Conservation (phyloP, 768 basidiomycete genomes). For the Rhodotorula sphaerocarpa region DNA sequence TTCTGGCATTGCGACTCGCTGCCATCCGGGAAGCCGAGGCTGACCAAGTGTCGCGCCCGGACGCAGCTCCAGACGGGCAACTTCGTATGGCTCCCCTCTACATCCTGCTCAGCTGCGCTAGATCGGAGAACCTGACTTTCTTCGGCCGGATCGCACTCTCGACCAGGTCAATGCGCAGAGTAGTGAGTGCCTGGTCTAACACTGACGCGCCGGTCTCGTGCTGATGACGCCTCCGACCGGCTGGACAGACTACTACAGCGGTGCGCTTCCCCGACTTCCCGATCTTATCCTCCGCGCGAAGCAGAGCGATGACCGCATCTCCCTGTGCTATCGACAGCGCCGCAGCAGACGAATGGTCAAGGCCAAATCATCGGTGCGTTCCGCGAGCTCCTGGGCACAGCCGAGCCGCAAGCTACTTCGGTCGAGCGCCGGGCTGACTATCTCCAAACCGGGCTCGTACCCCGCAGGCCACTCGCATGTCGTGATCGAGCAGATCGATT, state of each 20-base stretch:
- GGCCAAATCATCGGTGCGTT: conserved; percentile 51
- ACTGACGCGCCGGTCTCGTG: too few species aligned
- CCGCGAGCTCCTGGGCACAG: not conserved
- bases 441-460: too few species aligned
- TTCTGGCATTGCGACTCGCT: conserved; percentile 34
- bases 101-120: not conserved
- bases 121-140: not conserved
- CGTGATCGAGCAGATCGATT: conserved; percentile 51
- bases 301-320: not conserved
- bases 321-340: conserved; percentile 43
- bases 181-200: not conserved
- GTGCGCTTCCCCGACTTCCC: not conserved
- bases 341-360: conserved; percentile 51
- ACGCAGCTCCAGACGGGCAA: conserved; percentile 46
- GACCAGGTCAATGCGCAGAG: conserved; percentile 6
- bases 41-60: conserved; percentile 37
- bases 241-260: conserved; percentile 6
- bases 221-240: too few species aligned
- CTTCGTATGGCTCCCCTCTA: conserved; percentile 46
- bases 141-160: conserved; percentile 45
- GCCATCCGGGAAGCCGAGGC: conserved; percentile 28
- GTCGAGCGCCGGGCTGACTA: not conserved
- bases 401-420: not conserved
- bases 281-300: not conserved
- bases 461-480: conserved; percentile 51